Percentiles rank a stretch among this genome's conserved stretches.
Evolutionary conservation across 2,329 filamentous ascomycete species (phyloP).

Genomic region (Aspergillus novofumigatus): DNA sequence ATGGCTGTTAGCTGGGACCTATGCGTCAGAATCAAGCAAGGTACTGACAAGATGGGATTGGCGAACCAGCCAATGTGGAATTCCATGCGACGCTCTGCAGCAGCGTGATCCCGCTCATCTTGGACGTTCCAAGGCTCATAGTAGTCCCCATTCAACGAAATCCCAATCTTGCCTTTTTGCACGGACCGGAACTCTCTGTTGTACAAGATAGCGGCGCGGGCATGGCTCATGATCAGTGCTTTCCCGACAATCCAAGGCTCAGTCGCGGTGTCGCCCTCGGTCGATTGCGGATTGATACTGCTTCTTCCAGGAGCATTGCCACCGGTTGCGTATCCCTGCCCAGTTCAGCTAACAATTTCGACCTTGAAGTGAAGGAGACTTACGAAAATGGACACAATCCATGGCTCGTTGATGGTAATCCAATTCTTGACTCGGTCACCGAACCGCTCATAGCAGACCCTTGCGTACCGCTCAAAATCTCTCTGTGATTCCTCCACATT

Average conservation of each 20-base stretch:
- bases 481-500: background rate
- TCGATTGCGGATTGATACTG: slow-evolving; percentile 11
- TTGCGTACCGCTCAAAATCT: slow-evolving; percentile 20
- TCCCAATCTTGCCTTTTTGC: slow-evolving; percentile 18
- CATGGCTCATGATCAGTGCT: slow-evolving; percentile 24
- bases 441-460: slow-evolving; percentile 27
- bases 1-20: too few relatives aligned
- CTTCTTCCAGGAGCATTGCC: slow-evolving; percentile 22
- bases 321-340: slow-evolving; percentile 16
- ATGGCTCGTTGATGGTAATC: slow-evolving; percentile 33
- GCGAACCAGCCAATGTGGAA: slow-evolving; percentile 28
- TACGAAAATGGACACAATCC: background rate
- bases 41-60: slow-evolving; percentile 30
- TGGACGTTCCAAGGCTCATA: slow-evolving; percentile 22
- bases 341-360: background rate
- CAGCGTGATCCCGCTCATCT: slow-evolving; percentile 15
- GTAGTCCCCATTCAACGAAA: slow-evolving; percentile 22
- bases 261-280: slow-evolving; percentile 16
- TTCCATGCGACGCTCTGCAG: slow-evolving; percentile 22
- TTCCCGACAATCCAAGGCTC: slow-evolving; percentile 26
- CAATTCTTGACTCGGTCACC: slow-evolving; percentile 28
- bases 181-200: slow-evolving; percentile 16
- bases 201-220: slow-evolving; percentile 18
- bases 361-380: background rate
- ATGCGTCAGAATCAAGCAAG: too few relatives aligned